phyloP scores from a whole-genome alignment of 495 filamentous ascomycete species.

The Apiosordaria backusii region DNA sequence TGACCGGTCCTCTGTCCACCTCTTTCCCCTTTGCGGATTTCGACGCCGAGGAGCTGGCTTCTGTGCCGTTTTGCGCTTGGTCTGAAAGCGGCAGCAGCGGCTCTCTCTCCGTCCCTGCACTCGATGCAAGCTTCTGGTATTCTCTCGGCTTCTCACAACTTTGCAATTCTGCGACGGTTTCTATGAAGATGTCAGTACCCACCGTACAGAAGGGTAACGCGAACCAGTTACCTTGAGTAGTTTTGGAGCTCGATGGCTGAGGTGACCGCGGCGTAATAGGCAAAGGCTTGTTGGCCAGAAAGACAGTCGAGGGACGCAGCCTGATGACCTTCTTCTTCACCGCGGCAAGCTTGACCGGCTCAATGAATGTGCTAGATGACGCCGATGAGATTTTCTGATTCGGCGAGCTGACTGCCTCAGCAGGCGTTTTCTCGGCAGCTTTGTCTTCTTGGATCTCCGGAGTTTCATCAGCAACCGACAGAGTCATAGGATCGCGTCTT shows the following conservation, averaged over 20 bases:
- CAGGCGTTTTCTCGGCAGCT: neutral
- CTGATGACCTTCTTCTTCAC: slow-evolving; percentile 1
- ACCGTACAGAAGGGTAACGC: no score
- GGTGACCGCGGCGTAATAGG: slow-evolving; percentile 3
- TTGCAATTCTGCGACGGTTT: neutral
- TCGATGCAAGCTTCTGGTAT: neutral
- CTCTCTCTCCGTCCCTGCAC: neutral
- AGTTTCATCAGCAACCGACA: slow-evolving; percentile 7
- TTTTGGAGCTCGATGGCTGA: neutral
- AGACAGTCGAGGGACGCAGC: slow-evolving; percentile 13
- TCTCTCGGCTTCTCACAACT: neutral
- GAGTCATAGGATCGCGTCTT: neutral
- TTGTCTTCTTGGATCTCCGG: slow-evolving; percentile 2
- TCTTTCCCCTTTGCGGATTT: neutral
- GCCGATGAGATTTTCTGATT: neutral
- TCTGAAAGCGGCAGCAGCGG: neutral
- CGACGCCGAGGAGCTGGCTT: neutral
- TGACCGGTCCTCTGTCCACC: neutral
- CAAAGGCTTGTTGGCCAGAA: slow-evolving; percentile 17
- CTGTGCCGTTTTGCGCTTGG: neutral
- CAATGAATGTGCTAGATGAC: neutral
- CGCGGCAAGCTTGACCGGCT: neutral
- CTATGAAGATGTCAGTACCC: no score
- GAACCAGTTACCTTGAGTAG: no score
- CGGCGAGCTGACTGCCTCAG: neutral